Evolutionary conservation across 2,329 filamentous ascomycete species (phyloP).

Genomic region (Peltaster fructicola): DNA sequence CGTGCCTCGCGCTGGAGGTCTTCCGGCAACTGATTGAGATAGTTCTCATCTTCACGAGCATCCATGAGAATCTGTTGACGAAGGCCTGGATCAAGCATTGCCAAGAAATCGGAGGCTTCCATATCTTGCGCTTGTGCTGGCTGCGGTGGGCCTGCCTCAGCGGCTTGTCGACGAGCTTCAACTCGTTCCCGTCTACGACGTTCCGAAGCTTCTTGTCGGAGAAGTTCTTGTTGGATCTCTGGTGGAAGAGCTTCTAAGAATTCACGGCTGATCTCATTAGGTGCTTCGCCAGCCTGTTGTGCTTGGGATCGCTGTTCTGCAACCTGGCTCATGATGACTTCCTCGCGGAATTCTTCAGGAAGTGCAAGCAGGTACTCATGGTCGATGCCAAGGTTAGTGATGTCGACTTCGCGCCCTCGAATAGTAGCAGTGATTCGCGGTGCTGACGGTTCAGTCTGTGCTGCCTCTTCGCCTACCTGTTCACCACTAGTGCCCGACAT

Average conservation of each 20-base stretch:
- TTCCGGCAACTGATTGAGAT: constrained; percentile 66
- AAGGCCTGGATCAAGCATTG: constrained; percentile 70
- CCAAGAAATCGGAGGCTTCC: constrained; percentile 81
- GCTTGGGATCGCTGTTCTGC: constrained; percentile 61
- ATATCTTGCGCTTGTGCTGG: constrained; percentile 54
- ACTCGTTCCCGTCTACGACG: constrained; percentile 77
- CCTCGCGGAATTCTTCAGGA: constrained; percentile 90
- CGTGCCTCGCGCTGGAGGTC: constrained; percentile 78
- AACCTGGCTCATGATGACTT: constrained; percentile 83
- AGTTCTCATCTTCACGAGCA: constrained; percentile 63
- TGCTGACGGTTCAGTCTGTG: constrained; percentile 28
- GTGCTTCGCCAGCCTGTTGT: constrained; percentile 51
- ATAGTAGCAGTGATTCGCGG: constrained; percentile 64
- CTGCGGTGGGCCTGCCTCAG: constrained; percentile 24
- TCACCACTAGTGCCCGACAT: constrained; percentile 40
- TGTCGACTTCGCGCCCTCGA: constrained; percentile 72
- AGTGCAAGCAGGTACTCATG: constrained; percentile 87
- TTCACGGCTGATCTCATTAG: constrained; percentile 74
- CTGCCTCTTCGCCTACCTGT: constrained; percentile 40
- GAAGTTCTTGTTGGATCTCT: constrained; percentile 76
- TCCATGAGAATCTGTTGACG: constrained; percentile 79
- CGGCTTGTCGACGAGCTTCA: constrained; percentile 48
- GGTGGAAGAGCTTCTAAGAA: constrained; percentile 85
- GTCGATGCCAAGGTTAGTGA: constrained; percentile 88
- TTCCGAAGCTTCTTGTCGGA: constrained; percentile 78